Base-by-base conservation (phyloP, 306 rosid genomes). In the Crataegus laevigata region DNA sequence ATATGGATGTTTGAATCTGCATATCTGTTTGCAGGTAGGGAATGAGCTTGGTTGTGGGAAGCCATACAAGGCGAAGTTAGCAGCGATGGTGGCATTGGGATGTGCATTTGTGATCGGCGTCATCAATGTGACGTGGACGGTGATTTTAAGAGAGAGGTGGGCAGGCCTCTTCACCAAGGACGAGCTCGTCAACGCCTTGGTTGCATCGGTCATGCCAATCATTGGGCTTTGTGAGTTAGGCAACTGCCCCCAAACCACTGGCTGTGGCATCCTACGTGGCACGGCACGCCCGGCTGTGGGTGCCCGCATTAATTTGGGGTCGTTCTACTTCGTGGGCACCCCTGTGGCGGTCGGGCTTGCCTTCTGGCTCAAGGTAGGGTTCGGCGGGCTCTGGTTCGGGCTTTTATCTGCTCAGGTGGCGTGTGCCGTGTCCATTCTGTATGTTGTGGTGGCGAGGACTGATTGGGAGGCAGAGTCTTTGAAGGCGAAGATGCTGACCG, bases 31-130 rank as follows among this genome's bases (percentile, higher is more conserved):
- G 79, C 79, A 94, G 97, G 99, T 94, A 30, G 97, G 99, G 77
- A 94, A 90, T 77, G 99, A 94, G 84, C 92, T 94, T 45, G 99
- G 99, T 57, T 91, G 96, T 38, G 93, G 96, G 2, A 94, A 87
- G 77, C 99, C 99, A 14, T 84, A 87, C 84, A 92, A 83, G 73
- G 99, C 99, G 40, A 94, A 86, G 84, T 82, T 90, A 24, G 99
- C 96, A n/a, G 97, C 99, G 2, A 77, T 82, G 88, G 96, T 94
- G 58, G 99, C 96, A 17, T 55, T 94, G 62, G 97, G 96, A 63
- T 90, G 96, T 74, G 96, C 99, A 5, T 85, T 89, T 61, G 71
- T 88, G 50, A 86, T 94, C 7, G 97, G 97, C 36, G 75, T 88
- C 73, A 79, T 90, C 81, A 92, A 94, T 12, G 97, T 94, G 85